Evolutionary conservation across 2,329 filamentous ascomycete genomes (phyloP).

Genomic region (Epichloe elymi): DNA sequence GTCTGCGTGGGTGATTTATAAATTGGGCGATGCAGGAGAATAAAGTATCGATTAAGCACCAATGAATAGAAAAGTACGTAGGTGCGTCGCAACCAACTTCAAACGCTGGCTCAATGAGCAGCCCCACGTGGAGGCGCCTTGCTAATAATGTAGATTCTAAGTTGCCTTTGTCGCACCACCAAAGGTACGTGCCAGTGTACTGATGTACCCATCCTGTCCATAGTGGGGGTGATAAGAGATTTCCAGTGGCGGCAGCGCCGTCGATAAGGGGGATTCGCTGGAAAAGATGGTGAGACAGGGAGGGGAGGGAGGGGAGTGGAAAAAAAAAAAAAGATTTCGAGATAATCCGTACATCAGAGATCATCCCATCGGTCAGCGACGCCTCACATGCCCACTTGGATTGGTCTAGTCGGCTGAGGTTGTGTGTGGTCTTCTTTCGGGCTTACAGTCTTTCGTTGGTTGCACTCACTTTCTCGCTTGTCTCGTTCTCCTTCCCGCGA

Average conservation of each 20-base stretch:
- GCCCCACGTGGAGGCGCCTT: too few species aligned
- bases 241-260: background rate
- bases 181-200: background rate
- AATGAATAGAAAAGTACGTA: too few species aligned
- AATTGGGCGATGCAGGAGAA: too few species aligned
- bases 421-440: background rate
- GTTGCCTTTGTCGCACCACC: background rate
- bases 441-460: background rate
- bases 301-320: background rate
- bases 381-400: background rate
- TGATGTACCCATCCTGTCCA: background rate
- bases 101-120: too few species aligned
- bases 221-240: slow-evolving; percentile 1
- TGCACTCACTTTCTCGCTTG: background rate
- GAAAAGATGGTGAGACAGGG: too few species aligned
- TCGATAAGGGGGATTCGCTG: background rate
- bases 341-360: too few species aligned
- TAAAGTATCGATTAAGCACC: too few species aligned
- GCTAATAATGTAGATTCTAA: too few species aligned
- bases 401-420: background rate
- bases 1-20: too few species aligned
- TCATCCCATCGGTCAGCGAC: background rate
- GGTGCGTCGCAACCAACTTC: too few species aligned
- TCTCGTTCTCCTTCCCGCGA: too few species aligned
- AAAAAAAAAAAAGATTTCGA: background rate